Percentiles rank a stretch among this genome's conserved stretches.
Evolutionary conservation across 352 stramenopile genomes (phyloP).

Genomic region (Elongisporangium senticosum): DNA sequence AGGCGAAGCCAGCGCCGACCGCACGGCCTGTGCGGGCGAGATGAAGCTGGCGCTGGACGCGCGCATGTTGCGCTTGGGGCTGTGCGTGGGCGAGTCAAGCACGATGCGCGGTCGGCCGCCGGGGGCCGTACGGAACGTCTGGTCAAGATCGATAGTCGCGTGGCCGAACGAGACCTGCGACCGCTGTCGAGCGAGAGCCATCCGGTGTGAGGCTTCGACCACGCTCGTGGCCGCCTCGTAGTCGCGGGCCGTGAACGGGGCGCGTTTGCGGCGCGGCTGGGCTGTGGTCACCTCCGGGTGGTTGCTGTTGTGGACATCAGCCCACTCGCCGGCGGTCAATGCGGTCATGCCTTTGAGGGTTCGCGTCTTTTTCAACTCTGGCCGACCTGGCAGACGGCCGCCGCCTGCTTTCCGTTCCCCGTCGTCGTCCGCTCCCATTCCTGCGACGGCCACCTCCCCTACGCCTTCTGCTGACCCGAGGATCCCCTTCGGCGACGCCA

Average conservation of each 20-base stretch:
- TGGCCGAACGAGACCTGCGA: constrained; percentile 45
- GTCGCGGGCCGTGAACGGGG: constrained; percentile 18
- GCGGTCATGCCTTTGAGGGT: constrained; percentile 3
- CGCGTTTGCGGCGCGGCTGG: constrained; percentile 5
- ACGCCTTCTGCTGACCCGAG: neutral
- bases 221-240: constrained; percentile 41
- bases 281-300: neutral
- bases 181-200: constrained; percentile 42
- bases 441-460: neutral
- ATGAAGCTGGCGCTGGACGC: constrained; percentile 19
- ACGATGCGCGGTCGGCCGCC: constrained; percentile 29
- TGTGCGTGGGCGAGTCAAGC: constrained; percentile 20
- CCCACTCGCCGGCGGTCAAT: neutral
- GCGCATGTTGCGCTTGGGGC: constrained; percentile 6
- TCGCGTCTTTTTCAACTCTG: constrained; percentile 7
- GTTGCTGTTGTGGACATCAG: neutral
- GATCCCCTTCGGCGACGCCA: neutral
- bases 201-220: constrained; percentile 31
- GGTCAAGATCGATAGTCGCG: constrained; percentile 37
- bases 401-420: neutral
- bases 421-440: neutral
- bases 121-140: constrained; percentile 52
- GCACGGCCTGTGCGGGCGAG: constrained; percentile 14
- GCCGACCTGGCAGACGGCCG: constrained; percentile 1
- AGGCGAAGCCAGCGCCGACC: constrained; percentile 14